Evolutionary conservation across 805 yeast genomes (phyloP).

Genomic region (Scheffersomyces lignosus): DNA sequence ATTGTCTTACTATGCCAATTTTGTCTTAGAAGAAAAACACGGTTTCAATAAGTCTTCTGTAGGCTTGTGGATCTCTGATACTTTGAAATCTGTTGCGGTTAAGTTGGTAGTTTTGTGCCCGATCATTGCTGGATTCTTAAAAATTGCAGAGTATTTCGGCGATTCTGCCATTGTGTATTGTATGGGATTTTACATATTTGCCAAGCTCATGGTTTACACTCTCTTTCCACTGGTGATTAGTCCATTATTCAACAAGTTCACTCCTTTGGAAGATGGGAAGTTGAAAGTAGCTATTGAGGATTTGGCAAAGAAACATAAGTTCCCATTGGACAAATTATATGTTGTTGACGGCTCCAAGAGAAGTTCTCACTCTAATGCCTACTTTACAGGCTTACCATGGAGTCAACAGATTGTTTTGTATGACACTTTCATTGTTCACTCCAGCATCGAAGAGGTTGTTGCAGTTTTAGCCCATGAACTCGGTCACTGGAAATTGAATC

Average conservation of each 20-base stretch:
- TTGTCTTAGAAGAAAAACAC: constrained; percentile 86
- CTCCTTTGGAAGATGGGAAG: constrained; percentile 89
- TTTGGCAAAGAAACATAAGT: constrained; percentile 70
- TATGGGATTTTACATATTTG: constrained; percentile 65
- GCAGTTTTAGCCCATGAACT: constrained; percentile 98
- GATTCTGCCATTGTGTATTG: constrained; percentile 79
- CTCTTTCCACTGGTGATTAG: constrained; percentile 82
- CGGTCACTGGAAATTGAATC: constrained; percentile 96
- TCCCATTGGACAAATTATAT: constrained; percentile 83
- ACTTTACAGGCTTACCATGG: constrained; percentile 95
- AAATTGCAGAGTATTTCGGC: constrained; percentile 78
- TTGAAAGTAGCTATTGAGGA: constrained; percentile 77
- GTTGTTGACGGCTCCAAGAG: constrained; percentile 96
- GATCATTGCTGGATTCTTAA: constrained; percentile 69
- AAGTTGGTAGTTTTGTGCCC: constrained; percentile 67
- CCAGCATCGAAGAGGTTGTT: constrained; percentile 74
- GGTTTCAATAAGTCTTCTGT: constrained; percentile 90
- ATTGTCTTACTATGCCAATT: constrained; percentile 68
- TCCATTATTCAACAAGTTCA: constrained; percentile 89
- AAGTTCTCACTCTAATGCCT: constrained; percentile 95
- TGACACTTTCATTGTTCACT: constrained; percentile 85
- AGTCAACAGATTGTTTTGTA: constrained; percentile 91
- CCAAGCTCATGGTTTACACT: constrained; percentile 74
- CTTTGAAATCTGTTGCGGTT: constrained; percentile 58
- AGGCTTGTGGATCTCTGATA: constrained; percentile 73